Evolutionary conservation across 805 yeast species (phyloP).

Genomic region (Wickerhamiella sorbophila): DNA sequence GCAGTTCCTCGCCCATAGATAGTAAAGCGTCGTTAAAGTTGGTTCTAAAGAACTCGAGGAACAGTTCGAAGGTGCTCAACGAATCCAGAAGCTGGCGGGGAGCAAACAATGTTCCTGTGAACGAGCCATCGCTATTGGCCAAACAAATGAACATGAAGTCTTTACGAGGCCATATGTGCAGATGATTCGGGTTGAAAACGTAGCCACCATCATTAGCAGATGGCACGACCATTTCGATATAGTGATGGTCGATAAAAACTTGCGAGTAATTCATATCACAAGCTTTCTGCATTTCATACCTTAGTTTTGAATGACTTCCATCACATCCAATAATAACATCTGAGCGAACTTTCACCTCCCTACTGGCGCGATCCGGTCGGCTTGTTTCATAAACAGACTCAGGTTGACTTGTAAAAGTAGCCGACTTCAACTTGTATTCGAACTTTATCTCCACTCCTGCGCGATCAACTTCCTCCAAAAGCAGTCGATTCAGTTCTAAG

Average conservation of each 20-base stretch:
- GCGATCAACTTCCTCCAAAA: constrained; percentile 51
- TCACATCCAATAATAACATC: constrained; percentile 73
- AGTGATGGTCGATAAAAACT: constrained; percentile 71
- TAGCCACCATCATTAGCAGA: constrained; percentile 32
- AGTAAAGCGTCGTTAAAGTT: constrained; percentile 65
- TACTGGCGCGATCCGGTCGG: too few relatives aligned
- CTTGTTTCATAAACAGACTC: constrained; percentile 15
- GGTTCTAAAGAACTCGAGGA: constrained; percentile 38
- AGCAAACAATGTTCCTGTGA: constrained; percentile 79
- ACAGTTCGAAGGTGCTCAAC: constrained; percentile 27
- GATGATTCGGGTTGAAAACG: constrained; percentile 52
- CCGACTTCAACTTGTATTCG: constrained; percentile 38
- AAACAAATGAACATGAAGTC: constrained; percentile 81
- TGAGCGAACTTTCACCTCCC: constrained; percentile 17
- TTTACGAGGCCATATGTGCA: constrained; percentile 88
- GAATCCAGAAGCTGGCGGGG: constrained; percentile 56
- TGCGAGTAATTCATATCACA: constrained; percentile 59
- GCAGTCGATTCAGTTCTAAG: constrained; percentile 44
- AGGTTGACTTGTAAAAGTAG: constrained; percentile 8
- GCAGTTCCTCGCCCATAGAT: constrained; percentile 45
- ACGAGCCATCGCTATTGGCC: constrained; percentile 73
- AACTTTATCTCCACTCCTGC: constrained; percentile 36
- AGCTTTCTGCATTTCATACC: constrained; percentile 51
- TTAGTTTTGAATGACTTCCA: constrained; percentile 65
- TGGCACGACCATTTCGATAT: constrained; percentile 68